Conservation (phyloP, 495 filamentous ascomycete genomes). For the Oleoguttula mirabilis region DNA sequence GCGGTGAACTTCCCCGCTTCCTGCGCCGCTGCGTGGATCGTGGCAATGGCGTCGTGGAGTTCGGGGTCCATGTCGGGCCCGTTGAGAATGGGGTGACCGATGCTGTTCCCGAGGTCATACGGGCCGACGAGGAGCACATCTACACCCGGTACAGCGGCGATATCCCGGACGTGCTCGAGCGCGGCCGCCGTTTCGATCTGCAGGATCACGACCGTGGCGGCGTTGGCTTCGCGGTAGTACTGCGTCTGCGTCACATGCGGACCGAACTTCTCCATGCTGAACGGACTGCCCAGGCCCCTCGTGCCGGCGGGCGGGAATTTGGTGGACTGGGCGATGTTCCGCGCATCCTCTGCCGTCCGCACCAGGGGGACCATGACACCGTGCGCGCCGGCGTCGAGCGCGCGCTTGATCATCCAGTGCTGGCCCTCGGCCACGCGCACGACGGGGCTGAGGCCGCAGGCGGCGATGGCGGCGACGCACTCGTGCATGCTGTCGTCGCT, state of each 20-base stretch:
- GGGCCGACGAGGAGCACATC: conserved; percentile 72
- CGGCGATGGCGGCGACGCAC: conserved; percentile 47
- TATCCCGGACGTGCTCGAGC: conserved; percentile 55
- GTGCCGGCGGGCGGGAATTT: conserved; percentile 31
- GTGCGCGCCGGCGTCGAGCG: conserved; percentile 33
- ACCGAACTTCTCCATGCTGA: conserved; percentile 48
- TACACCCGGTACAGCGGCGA: conserved; percentile 56
- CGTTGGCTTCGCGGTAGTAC: conserved; percentile 67
- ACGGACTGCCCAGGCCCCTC: conserved; percentile 31
- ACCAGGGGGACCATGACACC: conserved; percentile 33
- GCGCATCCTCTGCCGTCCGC: conserved; percentile 27
- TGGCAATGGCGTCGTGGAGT: conserved; percentile 54
- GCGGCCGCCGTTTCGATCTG: conserved; percentile 76
- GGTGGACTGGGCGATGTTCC: conserved; percentile 26
- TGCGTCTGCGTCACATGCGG: conserved; percentile 39
- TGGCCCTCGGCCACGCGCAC: conserved; percentile 32
- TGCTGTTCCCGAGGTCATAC: conserved; percentile 64
- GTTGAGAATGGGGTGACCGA: conserved; percentile 51
- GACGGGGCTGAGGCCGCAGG: conserved; percentile 27
- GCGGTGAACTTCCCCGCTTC: conserved; percentile 61
- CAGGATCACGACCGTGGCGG: conserved; percentile 55
- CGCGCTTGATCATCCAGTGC: conserved; percentile 35
- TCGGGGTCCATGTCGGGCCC: conserved; percentile 46
- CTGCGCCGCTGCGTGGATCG: conserved; percentile 49
- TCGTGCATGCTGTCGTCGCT: conserved; percentile 72